Base-by-base conservation (phyloP, 352 stramenopile genomes). In the Phytophthora sp. region DNA sequence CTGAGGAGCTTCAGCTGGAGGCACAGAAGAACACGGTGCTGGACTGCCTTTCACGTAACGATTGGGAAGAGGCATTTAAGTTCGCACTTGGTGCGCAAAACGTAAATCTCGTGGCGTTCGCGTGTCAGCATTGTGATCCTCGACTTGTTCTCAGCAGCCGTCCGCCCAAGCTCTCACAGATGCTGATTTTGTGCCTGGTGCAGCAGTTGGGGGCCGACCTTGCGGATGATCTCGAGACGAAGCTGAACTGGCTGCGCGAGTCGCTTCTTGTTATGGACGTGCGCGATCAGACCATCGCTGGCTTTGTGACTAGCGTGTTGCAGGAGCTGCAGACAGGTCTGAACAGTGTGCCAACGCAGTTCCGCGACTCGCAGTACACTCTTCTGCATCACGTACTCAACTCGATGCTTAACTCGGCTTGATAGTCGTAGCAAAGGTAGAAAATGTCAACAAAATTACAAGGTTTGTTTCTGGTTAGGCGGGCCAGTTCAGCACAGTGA, bases 301-400 rank as follows among this genome's bases (percentile, higher is more conserved):
- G 84, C 2, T 95, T 94, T 38, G 85, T 94, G 21, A 79, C 80
- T 23, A 88, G 80, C 24, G 87, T 95, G 42, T 72, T 95, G 13
- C 81, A 91, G 52, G 87, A 95, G 61, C 68, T 95, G 12, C 79
- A 93, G 61, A 69, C 66, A 36, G 82, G 74, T 11, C 59, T 93
- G 13, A 87, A 88, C 61, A 69, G 74, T 53, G 82, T 95, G 6
- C 83, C 84, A 2, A 38, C 31, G 23, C 65, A 89, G 36, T 76
- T 68, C 42, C 82, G 84, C 26, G 85, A 95, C 61, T 93, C 85
- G 57, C 87, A 95, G 79, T 92, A 89, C 63, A 93, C 76, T 35
- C 78, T 95, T 1, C 69, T 95, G 60, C 84, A 91, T 66, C 87
- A 95, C 68, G 88, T 95, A 56, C 74, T 95, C 15, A 95, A 93